Evolutionary conservation across 1,139 yeast genomes (phyloP).

Genomic region (Pichia sp.): DNA sequence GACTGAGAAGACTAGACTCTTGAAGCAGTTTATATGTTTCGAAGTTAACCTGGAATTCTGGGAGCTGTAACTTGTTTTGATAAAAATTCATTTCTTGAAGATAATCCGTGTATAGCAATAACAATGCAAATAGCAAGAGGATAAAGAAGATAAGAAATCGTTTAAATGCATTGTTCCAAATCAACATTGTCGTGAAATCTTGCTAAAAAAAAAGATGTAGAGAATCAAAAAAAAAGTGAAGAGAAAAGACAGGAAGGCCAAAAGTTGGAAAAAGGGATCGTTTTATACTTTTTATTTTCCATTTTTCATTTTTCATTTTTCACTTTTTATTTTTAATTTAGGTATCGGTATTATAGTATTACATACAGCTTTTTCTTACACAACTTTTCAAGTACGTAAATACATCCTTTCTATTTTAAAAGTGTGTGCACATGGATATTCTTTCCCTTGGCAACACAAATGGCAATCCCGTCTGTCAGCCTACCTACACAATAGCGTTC

Average conservation of each 20-base stretch:
- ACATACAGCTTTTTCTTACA: too few relatives aligned
- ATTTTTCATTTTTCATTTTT: too few relatives aligned
- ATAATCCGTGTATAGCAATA: constrained; percentile 23
- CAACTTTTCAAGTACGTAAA: not conserved
- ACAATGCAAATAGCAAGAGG: constrained; percentile 19
- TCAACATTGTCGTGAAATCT: constrained; percentile 1
- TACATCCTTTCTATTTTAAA: not conserved
- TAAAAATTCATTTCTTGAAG: constrained; percentile 24
- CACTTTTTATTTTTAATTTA: too few relatives aligned
- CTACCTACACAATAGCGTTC: constrained; percentile 21
- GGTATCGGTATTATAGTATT: too few relatives aligned
- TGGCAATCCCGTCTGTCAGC: constrained; percentile 13
- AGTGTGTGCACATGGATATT: constrained; percentile 3
- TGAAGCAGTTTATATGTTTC: constrained; percentile 20
- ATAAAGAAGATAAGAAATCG: constrained; percentile 18
- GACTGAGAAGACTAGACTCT: constrained; percentile 11
- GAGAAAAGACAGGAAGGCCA: too few relatives aligned
- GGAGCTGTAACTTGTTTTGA: constrained; percentile 20
- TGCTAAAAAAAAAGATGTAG: not conserved
- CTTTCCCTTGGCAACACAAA: constrained; percentile 14
- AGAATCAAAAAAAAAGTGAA: not conserved
- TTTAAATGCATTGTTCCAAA: constrained; percentile 18
- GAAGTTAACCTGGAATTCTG: constrained; percentile 20
- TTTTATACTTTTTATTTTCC: too few relatives aligned
- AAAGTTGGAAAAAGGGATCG: too few relatives aligned